Base-by-base conservation (phyloP, 2,329 filamentous ascomycete species). In the Hysterium pulicare region DNA sequence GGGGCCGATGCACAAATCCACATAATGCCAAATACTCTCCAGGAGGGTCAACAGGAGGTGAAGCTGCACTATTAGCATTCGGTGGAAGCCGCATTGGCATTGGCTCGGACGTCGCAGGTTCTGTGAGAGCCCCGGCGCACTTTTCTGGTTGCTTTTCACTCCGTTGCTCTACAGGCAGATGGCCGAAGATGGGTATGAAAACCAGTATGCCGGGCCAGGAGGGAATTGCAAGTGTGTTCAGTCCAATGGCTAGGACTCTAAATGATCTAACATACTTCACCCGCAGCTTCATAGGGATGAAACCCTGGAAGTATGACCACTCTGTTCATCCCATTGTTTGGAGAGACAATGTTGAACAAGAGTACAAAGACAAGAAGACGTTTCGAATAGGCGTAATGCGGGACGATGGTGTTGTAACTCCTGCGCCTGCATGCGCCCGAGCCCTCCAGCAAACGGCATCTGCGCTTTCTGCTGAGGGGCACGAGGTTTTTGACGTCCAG, bases 191-290 rank as follows among this genome's bases (percentile, higher is more conserved):
- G 32, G 89, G 89, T 8, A 83, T 89, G 62, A 80, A 79, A 47
- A 95, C 90, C 0, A 90, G 86, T 55, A 95, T 95, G 89, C 82
- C 87, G 0, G 91, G 91, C 0, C 90, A 96, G 62, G 91, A 96
- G 61, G 90, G 90, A 1, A 82, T 96, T 23, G 83, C 88, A 1
- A 87, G 85, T 49, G 89, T 95, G 16, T 95, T 90, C 69, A 91
- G 87, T 44, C 90, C 90, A 4, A 96, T 97, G 91, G 81, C 90
- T 2, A 79, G 90, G 40, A 95, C 90, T 0, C 69, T 95, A 45
- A 79, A 83, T 49, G 90, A 96, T 59, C 71, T 96, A 47, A 78
- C 77, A 1, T 95, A 95, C 69, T 96, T 96, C 65, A 87, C 87
- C 3, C 81, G 82, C 40, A 79, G 82, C 6, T 71, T 96, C 41